Base-by-base conservation (phyloP, 805 yeast genomes). In the Kluyveromyces wickerhamii region DNA sequence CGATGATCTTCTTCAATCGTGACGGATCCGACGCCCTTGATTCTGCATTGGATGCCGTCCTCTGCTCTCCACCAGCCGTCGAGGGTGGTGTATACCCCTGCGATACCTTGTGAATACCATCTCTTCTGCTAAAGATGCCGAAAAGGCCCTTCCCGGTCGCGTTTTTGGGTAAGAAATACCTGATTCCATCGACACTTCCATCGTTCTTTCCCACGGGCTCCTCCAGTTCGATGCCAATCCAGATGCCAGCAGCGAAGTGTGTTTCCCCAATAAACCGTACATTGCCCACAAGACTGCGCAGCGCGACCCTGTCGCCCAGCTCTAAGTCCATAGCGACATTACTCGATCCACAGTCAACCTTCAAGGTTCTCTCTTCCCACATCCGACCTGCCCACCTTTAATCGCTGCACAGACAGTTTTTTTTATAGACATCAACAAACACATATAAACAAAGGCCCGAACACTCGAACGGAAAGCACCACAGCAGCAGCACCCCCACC, bases 191-290 rank as follows among this genome's bases (percentile, higher is more conserved):
- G 8, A 87, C 67, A 29, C 72, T 60, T 0, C 96, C 96, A 49
- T 85, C 76, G 50, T 87, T 85, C 57, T 79, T 83, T 2, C 96
- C 96, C 7, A 65, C 63, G 0, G 92, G 79, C 39, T 75, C 76
- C 40, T 78, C 85, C 28, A 86, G 69, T 46, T 79, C 85, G 5
- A 88, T 67, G 0, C 96, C 96, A 10, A 79, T 67, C 96, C 96
- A 88, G 4, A 58, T 42, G 4, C 85, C 86, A 0, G 67, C 57
- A 3, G 82, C 75, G 59, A 79, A 79, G 30, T 69, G 42, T 0
- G 84, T 74, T 10, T 44, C 35, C 0, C 86, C 86, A 2, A 68
- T 39, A 47, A 54, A 79, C 33, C 68, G 55, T 1, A 78, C 67
- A 0, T 52, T 44, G 0, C 83, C 85, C 1, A 39, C 27, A 7